Evolutionary conservation across 768 basidiomycete species (phyloP).

Genomic region (Kwoniella mangroviensis): DNA sequence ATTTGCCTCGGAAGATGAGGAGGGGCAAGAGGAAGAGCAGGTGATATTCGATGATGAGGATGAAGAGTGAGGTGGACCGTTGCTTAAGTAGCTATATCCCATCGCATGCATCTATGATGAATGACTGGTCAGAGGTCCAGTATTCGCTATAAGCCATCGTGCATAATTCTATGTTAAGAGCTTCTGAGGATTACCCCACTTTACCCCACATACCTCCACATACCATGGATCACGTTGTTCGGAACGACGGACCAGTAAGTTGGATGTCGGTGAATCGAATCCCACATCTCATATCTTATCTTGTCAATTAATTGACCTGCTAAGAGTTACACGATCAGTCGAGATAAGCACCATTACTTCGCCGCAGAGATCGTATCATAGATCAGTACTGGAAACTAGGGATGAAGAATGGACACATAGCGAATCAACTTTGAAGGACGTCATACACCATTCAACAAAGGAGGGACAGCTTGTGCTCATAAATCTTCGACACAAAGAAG

Average conservation of each 20-base stretch:
- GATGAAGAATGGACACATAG: not conserved
- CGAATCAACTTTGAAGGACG: not conserved
- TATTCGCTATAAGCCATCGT: not conserved
- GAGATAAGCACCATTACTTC: no score
- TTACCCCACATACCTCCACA: not conserved
- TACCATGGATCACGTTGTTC: no score
- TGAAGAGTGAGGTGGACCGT: not conserved
- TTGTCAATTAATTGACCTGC: no score
- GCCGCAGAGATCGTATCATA: no score
- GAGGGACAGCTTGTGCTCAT: not conserved
- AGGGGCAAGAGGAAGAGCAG: conserved; percentile 19
- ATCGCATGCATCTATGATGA: no score
- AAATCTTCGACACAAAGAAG: no score
- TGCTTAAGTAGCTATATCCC: no score
- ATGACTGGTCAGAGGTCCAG: not conserved
- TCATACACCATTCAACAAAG: not conserved
- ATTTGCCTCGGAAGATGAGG: conserved; percentile 22
- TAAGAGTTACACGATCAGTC: no score
- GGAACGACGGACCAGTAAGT: no score
- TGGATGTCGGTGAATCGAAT: not conserved
- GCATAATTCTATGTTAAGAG: not conserved
- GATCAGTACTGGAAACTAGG: not conserved
- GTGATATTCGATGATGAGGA: conserved; percentile 13
- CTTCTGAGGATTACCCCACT: not conserved
- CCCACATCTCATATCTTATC: not conserved